Percentiles rank a stretch among this genome's conserved stretches.
phyloP scores from a whole-genome alignment of 2,329 filamentous ascomycete genomes.

The Pyricularia sp. region DNA sequence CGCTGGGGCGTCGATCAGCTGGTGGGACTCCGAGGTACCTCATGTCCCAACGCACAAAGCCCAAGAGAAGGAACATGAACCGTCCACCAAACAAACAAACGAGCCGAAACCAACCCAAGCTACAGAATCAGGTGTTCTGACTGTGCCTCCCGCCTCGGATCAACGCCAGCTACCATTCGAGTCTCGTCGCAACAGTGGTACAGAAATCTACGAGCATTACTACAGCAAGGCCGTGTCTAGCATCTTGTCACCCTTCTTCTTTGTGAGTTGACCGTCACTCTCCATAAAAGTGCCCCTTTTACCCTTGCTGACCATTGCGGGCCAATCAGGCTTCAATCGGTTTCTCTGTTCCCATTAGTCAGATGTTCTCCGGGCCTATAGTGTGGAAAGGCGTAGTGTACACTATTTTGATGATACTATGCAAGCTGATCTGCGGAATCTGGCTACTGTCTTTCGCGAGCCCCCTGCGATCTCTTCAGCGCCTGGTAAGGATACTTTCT shows the following conservation, averaged over 20 bases:
- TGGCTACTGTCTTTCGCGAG: slow-evolving; percentile 17
- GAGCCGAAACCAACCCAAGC: background rate
- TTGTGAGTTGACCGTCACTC: background rate
- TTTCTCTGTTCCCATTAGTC: slow-evolving; percentile 66
- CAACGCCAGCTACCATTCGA: background rate
- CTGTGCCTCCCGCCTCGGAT: background rate
- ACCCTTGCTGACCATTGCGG: background rate
- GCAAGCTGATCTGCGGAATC: slow-evolving; percentile 49
- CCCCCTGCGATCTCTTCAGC: background rate
- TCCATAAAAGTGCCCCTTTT: background rate
- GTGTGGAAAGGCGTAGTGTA: slow-evolving; percentile 71
- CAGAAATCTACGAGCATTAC: background rate
- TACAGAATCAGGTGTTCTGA: background rate
- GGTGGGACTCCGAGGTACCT: slow-evolving; percentile 40
- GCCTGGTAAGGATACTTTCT: background rate
- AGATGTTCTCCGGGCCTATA: slow-evolving; percentile 54
- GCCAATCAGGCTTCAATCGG: slow-evolving; percentile 40
- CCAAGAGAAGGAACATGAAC: background rate
- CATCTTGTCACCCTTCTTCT: background rate
- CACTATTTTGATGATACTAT: slow-evolving; percentile 57
- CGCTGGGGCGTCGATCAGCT: slow-evolving; percentile 47
- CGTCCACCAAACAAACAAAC: background rate
- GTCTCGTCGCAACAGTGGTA: background rate
- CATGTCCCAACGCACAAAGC: slow-evolving; percentile 9
- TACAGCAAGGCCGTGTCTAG: background rate